A percentile compares a stretch with the other conserved stretches of the same genome.
phyloP scores from a whole-genome alignment of 495 filamentous ascomycete genomes.

The Aspergillus bridgeri region DNA sequence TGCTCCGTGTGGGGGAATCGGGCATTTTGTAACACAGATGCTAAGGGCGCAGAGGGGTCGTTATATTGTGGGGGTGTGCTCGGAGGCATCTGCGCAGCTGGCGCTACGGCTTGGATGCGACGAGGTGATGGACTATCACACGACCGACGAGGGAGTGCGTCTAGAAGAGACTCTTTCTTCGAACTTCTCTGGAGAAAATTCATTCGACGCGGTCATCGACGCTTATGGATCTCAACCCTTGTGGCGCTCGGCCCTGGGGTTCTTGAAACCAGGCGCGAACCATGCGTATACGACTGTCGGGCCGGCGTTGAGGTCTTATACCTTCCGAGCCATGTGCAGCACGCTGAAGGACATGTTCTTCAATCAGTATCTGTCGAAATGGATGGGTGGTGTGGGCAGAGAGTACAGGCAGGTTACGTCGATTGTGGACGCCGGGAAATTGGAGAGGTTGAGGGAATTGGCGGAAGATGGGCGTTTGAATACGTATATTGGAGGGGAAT shows the following conservation, averaged over 20 bases:
- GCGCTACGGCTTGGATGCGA: background rate
- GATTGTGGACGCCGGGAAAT: background rate
- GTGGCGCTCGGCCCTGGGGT: background rate
- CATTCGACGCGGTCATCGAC: background rate
- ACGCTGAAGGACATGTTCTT: background rate
- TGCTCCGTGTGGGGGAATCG: slow-evolving; percentile 1
- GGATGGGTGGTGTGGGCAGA: background rate
- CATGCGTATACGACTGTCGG: slow-evolving; percentile 2
- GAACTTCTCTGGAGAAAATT: background rate
- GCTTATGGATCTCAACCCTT: background rate
- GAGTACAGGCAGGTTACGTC: slow-evolving; percentile 1
- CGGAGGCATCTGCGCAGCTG: background rate
- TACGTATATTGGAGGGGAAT: background rate
- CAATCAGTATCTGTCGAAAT: background rate
- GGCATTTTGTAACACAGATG: background rate
- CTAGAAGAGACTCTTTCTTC: background rate
- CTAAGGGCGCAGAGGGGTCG: too few relatives aligned
- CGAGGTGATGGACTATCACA: background rate
- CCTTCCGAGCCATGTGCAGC: background rate
- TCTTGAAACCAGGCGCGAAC: background rate
- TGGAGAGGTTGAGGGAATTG: background rate
- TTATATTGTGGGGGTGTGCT: background rate
- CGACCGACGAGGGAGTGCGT: background rate
- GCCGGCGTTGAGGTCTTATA: background rate
- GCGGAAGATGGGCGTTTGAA: background rate